Percentiles rank a stretch among this genome's conserved stretches.
Evolutionary conservation across 768 basidiomycete species (phyloP).

Genomic region (Rhodosporidiobolus odoratus): DNA sequence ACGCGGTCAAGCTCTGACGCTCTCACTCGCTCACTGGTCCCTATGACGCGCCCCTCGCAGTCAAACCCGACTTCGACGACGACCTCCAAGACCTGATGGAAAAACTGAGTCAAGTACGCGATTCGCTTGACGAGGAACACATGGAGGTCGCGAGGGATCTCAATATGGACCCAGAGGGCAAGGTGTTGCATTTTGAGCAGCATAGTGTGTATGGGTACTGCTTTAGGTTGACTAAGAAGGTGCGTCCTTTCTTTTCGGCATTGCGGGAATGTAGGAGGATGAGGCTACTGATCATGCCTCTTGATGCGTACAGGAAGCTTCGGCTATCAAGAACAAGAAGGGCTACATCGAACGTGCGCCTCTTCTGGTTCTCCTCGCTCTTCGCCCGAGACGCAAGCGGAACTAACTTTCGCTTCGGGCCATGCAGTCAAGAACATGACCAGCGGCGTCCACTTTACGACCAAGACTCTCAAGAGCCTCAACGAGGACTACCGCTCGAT

Average conservation of each 20-base stretch:
- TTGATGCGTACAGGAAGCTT: conserved; percentile 62
- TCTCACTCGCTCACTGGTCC: too few species aligned
- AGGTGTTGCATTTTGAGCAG: conserved; percentile 82
- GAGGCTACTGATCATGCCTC: not conserved
- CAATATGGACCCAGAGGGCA: conserved; percentile 81
- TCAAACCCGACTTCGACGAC: conserved; percentile 85
- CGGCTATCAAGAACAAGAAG: conserved; percentile 59
- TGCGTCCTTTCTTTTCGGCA: conserved; percentile 47
- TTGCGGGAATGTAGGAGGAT: not conserved
- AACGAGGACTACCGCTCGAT: conserved; percentile 68
- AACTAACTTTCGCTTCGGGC: not conserved
- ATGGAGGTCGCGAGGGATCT: conserved; percentile 62
- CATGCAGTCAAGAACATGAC: conserved; percentile 57
- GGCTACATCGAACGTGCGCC: conserved; percentile 62
- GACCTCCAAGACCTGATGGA: conserved; percentile 63
- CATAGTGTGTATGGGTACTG: conserved; percentile 83
- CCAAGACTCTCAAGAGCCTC: conserved; percentile 62
- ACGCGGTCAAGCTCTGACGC: too few species aligned
- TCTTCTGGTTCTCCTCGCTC: not conserved
- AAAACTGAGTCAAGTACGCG: conserved; percentile 65
- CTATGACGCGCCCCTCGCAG: too few species aligned
- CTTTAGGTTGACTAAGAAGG: conserved; percentile 85
- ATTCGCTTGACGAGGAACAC: conserved; percentile 79
- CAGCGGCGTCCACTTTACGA: conserved; percentile 83
- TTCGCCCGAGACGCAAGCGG: not conserved